phyloP scores from a whole-genome alignment of 139 green algal species.

The Coelastrella sp. region DNA sequence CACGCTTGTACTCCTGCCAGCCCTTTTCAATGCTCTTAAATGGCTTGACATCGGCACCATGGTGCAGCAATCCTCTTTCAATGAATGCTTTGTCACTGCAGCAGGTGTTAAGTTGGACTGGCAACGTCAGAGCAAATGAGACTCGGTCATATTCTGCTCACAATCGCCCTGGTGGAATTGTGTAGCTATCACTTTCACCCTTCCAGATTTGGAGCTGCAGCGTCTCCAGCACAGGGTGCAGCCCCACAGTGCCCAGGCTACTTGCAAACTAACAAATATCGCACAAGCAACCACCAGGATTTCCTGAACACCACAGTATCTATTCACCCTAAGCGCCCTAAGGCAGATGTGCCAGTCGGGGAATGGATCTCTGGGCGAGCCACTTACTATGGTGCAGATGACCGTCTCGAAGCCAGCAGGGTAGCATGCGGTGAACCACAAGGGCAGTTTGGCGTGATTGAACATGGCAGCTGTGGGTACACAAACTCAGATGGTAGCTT shows the following conservation, averaged over 20 bases:
- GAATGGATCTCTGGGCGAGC: constrained; percentile 25
- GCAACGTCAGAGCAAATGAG: too few species aligned
- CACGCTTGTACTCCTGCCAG: too few species aligned
- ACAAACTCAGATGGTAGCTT: constrained; percentile 25
- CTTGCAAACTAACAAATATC: neutral
- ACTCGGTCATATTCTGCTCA: too few species aligned
- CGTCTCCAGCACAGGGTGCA: neutral
- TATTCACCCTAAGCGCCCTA: neutral
- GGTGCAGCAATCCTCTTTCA: too few species aligned
- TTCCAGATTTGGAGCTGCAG: neutral
- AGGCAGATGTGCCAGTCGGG: neutral
- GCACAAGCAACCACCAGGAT: neutral
- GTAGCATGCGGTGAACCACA: constrained; percentile 7
- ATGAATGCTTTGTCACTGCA: too few species aligned
- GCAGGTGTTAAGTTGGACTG: too few species aligned
- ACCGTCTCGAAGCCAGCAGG: neutral
- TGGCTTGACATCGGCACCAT: too few species aligned
- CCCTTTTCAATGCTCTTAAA: too few species aligned
- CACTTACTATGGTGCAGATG: constrained; percentile 27
- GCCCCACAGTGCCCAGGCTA: neutral
- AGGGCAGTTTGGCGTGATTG: constrained; percentile 22
- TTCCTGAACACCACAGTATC: constrained; percentile 20
- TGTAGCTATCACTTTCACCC: neutral
- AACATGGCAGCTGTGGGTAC: constrained; percentile 38
- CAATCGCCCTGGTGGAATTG: too few species aligned